Percentiles rank a stretch among this genome's conserved stretches.
Conservation (phyloP, 805 yeast species). For the Myxozyma udenii region DNA sequence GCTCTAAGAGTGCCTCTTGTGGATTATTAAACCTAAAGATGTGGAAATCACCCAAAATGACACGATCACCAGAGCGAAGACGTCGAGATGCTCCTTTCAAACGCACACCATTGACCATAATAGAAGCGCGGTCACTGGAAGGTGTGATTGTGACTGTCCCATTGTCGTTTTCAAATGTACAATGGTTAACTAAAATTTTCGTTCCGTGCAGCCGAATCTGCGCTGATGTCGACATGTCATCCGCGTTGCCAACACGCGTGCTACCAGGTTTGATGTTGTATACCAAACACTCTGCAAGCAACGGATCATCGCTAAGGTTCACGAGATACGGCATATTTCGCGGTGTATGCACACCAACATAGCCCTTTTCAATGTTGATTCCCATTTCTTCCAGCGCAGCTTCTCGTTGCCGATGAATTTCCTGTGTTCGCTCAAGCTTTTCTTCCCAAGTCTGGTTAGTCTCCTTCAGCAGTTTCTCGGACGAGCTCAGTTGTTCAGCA, state of each 20-base stretch:
- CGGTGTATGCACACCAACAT: conserved; percentile 34
- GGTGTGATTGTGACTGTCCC: conserved; percentile 28
- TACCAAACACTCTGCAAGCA: conserved; percentile 33
- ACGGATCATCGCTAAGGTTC: conserved; percentile 34
- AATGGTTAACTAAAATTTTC: conserved; percentile 28
- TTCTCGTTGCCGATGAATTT: conserved; percentile 33
- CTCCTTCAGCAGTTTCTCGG: conserved; percentile 33
- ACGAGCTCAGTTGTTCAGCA: conserved; percentile 24
- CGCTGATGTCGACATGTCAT: conserved; percentile 22
- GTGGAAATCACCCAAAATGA: conserved; percentile 32
- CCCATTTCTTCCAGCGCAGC: conserved; percentile 35
- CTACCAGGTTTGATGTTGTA: conserved; percentile 33
- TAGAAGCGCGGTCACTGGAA: conserved; percentile 17
- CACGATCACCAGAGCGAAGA: conserved; percentile 32
- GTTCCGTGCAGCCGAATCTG: conserved; percentile 33
- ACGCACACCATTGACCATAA: conserved; percentile 31
- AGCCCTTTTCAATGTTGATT: conserved; percentile 30
- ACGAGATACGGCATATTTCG: conserved; percentile 34
- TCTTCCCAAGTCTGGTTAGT: conserved; percentile 35
- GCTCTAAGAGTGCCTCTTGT: conserved; percentile 23
- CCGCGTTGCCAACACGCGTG: conserved; percentile 33
- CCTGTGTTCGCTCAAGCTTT: conserved; percentile 28
- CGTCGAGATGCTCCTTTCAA: conserved; percentile 9
- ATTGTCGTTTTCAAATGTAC: conserved; percentile 28
- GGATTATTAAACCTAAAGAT: conserved; percentile 33